phyloP scores from a whole-genome alignment of 2,329 filamentous ascomycete genomes.

The Ophiostoma sp. region DNA sequence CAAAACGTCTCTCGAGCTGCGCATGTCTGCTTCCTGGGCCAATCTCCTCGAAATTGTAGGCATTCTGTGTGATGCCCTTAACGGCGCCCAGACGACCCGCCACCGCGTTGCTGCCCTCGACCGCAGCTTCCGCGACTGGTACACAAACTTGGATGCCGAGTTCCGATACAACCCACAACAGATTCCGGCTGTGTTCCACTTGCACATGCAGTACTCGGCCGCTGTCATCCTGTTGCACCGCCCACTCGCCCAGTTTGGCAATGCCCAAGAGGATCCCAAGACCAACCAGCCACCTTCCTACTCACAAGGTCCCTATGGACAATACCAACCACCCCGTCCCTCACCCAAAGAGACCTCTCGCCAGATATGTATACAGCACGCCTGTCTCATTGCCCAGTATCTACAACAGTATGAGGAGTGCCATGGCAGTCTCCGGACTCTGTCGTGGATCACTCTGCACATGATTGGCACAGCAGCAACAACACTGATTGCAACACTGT shows the following conservation, averaged over 20 bases:
- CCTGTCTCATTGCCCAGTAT: constrained; percentile 25
- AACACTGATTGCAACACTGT: constrained; percentile 23
- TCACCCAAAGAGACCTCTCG: constrained; percentile 17
- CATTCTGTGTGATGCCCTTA: constrained; percentile 19
- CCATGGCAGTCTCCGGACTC: constrained; percentile 22
- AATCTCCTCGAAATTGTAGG: constrained; percentile 21
- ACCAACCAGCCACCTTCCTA: background rate
- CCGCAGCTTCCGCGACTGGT: constrained; percentile 20
- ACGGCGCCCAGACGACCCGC: constrained; percentile 17
- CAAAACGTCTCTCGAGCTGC: constrained; percentile 8
- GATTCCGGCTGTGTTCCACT: constrained; percentile 19
- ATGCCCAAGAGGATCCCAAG: background rate
- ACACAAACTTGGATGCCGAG: constrained; percentile 16
- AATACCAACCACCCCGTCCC: background rate
- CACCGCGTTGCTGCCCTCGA: constrained; percentile 19
- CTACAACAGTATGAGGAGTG: constrained; percentile 22
- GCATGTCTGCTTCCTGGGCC: constrained; percentile 21
- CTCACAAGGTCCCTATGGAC: background rate
- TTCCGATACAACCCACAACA: constrained; percentile 22
- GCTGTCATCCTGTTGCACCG: constrained; percentile 26
- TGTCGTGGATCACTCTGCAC: constrained; percentile 26
- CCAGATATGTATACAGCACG: constrained; percentile 22
- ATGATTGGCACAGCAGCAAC: constrained; percentile 25
- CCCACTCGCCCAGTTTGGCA: constrained; percentile 24
- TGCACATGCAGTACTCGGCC: constrained; percentile 27